Conservation (phyloP, 2,329 filamentous ascomycete genomes). For the Pseudogymnoascus verrucosus region DNA sequence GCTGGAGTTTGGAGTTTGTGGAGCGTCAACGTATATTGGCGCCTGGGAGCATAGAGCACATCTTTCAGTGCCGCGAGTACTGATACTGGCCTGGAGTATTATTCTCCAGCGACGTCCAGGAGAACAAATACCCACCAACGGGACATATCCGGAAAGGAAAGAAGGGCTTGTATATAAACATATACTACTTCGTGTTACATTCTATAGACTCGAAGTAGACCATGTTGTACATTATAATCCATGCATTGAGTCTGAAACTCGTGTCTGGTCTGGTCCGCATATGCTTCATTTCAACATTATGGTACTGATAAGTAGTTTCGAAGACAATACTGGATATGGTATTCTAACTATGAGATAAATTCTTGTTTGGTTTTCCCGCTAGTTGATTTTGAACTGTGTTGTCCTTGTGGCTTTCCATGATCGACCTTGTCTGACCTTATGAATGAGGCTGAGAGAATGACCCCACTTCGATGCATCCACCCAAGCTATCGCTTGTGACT, state of each 20-base stretch:
- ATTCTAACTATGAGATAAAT: neutral
- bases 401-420: neutral
- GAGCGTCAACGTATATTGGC: neutral
- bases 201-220: neutral
- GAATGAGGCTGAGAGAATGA: neutral
- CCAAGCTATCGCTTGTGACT: conserved; percentile 2
- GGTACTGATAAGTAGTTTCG: neutral
- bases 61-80: neutral
- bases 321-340: neutral
- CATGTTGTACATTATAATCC: neutral
- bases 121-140: neutral
- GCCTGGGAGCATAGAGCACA: neutral
- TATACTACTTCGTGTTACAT: neutral
- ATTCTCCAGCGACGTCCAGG: neutral
- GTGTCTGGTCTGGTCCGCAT: neutral
- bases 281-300: neutral
- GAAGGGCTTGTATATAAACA: neutral
- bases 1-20: neutral
- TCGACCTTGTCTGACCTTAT: neutral
- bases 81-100: neutral
- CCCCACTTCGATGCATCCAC: neutral
- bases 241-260: neutral
- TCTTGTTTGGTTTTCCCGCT: neutral
- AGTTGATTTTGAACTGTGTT: neutral
- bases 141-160: neutral